phyloP scores from a whole-genome alignment of 2,329 filamentous ascomycete species.

The Epichloe elymi region DNA sequence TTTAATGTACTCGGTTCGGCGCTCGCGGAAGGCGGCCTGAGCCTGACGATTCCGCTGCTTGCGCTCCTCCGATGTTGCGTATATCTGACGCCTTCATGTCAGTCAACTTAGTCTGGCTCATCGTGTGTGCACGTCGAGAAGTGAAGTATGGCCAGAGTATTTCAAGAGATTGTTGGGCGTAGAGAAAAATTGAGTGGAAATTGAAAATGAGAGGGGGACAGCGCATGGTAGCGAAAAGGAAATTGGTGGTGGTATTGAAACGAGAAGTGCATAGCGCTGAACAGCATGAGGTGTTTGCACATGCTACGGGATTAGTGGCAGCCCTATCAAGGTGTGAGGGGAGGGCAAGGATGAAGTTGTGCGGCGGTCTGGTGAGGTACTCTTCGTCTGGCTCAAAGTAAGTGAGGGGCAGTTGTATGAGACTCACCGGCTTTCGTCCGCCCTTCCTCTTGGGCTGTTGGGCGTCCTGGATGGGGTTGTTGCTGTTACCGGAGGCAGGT shows the following conservation, averaged over 20 bases:
- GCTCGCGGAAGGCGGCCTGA: conserved; percentile 92
- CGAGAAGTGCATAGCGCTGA: background rate
- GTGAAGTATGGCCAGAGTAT: background rate
- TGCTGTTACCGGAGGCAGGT: conserved; percentile 14
- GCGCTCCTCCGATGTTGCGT: conserved; percentile 95
- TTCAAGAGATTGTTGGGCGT: no score
- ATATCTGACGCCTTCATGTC: conserved; percentile 50
- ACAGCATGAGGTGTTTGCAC: background rate
- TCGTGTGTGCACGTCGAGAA: background rate
- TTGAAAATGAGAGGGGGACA: no score
- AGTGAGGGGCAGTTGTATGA: conserved; percentile 1
- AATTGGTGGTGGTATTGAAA: background rate
- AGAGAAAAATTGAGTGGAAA: background rate
- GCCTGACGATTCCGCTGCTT: conserved; percentile 97
- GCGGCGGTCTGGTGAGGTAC: background rate
- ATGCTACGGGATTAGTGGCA: no score
- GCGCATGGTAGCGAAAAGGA: background rate
- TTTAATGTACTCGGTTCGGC: conserved; percentile 97
- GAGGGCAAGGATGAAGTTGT: background rate
- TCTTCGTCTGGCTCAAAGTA: background rate
- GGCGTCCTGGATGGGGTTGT: conserved; percentile 32
- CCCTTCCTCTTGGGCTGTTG: conserved; percentile 87
- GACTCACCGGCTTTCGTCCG: conserved; percentile 87
- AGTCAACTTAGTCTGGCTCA: conserved; percentile 3
- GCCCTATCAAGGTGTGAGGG: background rate